These are phyloP conservation scores for Triglochin maritima DNA, from an alignment of 106 monocot genomes.

Conservation along the genomic window DNA sequence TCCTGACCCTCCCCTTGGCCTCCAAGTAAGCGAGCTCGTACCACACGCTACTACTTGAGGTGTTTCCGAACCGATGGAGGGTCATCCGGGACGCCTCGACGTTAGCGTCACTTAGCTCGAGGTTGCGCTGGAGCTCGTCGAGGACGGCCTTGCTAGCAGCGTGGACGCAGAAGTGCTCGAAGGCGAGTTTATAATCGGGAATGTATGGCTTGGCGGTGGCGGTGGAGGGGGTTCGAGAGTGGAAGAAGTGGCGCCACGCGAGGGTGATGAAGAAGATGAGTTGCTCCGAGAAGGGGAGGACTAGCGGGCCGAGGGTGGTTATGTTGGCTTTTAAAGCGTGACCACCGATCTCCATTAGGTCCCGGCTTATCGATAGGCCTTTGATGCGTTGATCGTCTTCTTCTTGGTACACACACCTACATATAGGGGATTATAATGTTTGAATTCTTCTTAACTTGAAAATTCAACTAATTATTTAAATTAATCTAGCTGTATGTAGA, in stretches of 20 bases:
- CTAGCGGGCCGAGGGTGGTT: constrained; percentile 25
- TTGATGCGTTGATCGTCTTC: constrained; percentile 25
- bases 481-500: no score
- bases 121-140: constrained; percentile 68
- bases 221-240: not conserved
- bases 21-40: constrained; percentile 89
- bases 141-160: constrained; percentile 74
- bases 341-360: constrained; percentile 22
- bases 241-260: constrained; percentile 14
- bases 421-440: not conserved
- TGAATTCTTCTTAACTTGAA: not conserved
- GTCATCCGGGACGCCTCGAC: constrained; percentile 65
- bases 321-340: constrained; percentile 27
- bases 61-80: constrained; percentile 82
- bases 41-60: constrained; percentile 86
- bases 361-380: constrained; percentile 25
- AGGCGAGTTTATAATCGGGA: constrained; percentile 82
- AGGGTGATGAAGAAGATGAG: constrained; percentile 24
- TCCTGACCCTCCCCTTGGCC: constrained; percentile 54
- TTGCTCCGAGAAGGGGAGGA: constrained; percentile 32
- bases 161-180: constrained; percentile 97
- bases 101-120: constrained; percentile 48
- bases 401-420: constrained; percentile 25
- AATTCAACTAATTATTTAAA: not conserved
- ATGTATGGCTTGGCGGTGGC: constrained; percentile 43